phyloP scores from a whole-genome alignment of 2,329 filamentous ascomycete genomes.

The Gaeumannomyces sp. region DNA sequence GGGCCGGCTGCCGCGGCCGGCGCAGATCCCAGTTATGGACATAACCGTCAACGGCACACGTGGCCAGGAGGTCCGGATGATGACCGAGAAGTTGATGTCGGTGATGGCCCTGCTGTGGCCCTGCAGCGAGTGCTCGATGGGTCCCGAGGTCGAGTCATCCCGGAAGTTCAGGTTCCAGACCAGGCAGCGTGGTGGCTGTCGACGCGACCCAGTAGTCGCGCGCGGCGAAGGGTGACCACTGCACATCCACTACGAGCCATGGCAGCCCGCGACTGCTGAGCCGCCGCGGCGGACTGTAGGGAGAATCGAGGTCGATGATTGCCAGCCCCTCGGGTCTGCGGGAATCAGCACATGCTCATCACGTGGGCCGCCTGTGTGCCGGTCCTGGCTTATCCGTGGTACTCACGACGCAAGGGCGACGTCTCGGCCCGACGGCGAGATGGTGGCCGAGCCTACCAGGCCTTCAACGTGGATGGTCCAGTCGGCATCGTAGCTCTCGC shows the following conservation, averaged over 20 bases:
- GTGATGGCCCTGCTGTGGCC: slow-evolving; percentile 82
- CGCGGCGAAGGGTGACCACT: slow-evolving; percentile 90
- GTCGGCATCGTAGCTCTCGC: slow-evolving; percentile 80
- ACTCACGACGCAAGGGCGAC: slow-evolving; percentile 76
- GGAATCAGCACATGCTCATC: neutral
- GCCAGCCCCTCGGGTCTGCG: slow-evolving; percentile 72
- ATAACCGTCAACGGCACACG: slow-evolving; percentile 87
- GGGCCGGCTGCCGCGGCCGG: slow-evolving; percentile 62
- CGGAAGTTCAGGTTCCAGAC: slow-evolving; percentile 86
- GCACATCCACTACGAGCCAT: slow-evolving; percentile 94
- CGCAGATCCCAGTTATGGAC: slow-evolving; percentile 90
- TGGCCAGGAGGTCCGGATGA: slow-evolving; percentile 81
- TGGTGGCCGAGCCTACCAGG: slow-evolving; percentile 83
- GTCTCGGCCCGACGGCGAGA: slow-evolving; percentile 85
- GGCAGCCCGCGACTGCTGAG: slow-evolving; percentile 75
- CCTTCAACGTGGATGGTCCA: slow-evolving; percentile 76
- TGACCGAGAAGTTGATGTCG: slow-evolving; percentile 93
- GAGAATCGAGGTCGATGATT: slow-evolving; percentile 86
- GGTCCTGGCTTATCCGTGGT: slow-evolving; percentile 22
- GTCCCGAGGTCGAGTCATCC: slow-evolving; percentile 62
- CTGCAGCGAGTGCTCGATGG: slow-evolving; percentile 82
- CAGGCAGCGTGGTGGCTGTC: slow-evolving; percentile 83
- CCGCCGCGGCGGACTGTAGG: slow-evolving; percentile 78
- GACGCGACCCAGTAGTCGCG: slow-evolving; percentile 92
- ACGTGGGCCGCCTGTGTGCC: too few species aligned